Evolutionary conservation across 345 rosid genomes (phyloP).

Genomic region (Salix udensis): DNA sequence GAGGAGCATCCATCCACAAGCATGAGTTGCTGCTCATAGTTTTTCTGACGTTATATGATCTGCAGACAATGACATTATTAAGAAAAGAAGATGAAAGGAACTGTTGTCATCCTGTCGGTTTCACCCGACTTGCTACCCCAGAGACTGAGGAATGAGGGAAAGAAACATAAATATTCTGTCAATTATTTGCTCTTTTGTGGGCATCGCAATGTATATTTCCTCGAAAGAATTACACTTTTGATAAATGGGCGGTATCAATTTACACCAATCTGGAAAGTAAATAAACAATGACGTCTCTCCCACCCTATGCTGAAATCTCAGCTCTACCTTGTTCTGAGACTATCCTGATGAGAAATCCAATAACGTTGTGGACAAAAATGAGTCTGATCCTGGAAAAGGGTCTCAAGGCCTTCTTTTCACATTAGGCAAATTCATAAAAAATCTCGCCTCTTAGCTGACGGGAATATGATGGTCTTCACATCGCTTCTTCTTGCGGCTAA

Average conservation of each 20-base stretch:
- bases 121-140: background rate
- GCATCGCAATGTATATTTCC: background rate
- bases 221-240: background rate
- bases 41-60: background rate
- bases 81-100: background rate
- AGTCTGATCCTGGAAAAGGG: background rate
- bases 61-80: background rate
- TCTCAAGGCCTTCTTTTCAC: conserved; percentile 75
- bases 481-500: conserved; percentile 89
- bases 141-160: background rate
- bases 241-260: conserved; percentile 7
- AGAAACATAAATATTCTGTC: background rate
- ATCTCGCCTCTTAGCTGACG: conserved; percentile 86
- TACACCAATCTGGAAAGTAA: background rate
- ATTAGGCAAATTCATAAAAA: conserved; percentile 75
- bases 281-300: background rate
- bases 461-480: conserved; percentile 81
- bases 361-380: conserved; percentile 9
- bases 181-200: background rate
- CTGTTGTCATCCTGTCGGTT: background rate
- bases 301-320: conserved; percentile 3
- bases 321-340: background rate
- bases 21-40: background rate
- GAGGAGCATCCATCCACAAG: background rate
- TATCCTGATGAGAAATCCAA: conserved; percentile 1